Base-by-base conservation (phyloP, 371 early-diverging fungal species). In the Saksenaea oblongispora region DNA sequence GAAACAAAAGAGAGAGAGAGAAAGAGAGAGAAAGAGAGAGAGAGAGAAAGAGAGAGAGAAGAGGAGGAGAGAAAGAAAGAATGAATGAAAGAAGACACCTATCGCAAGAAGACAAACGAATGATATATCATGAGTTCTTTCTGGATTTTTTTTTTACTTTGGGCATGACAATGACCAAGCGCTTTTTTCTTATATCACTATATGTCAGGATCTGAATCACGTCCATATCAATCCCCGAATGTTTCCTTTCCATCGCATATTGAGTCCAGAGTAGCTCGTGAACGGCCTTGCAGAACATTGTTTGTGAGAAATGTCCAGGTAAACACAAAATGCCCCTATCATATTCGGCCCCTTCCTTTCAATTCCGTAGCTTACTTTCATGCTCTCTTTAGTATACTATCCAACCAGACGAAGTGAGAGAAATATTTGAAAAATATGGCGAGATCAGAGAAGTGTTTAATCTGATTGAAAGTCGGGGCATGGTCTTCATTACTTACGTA, bases 301-400 rank as follows among this genome's bases (percentile, higher is more conserved):
- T 84, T 84, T 64, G 75, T 84, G 26, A 78, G 84, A 71, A 79
- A 84, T 70, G 74, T 82, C 65, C 82, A 84, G 82, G 84, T 84
- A 82, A 72, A 55, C 34, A 39, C 34, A 39, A 5, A 54, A 22
- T 15, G 15, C n/a, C 5, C 31, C 17, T 3, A 27, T 39, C 11
- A 17, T 22, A 64, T n/a, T 51, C 11, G 22, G 18, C 28, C 13
- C 10, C 13, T 18, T 14, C 47, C n/a, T 34, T 15, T 13, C n/a
- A 17, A 31, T 54, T 24, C 11, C 42, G 15, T 31, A 22, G 9
- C 27, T 14, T 18, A 44, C 55, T 37, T 54, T 53, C 27, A 47
- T 47, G 24, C 51, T 47, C 51, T 39, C 51, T 24, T 22, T 69
- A 79, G 81, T 81, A 81, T 65, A 63, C 58, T 34, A 70, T 74